phyloP scores from a whole-genome alignment of 202 grass and related monocot species.

The Zizania palustris region DNA sequence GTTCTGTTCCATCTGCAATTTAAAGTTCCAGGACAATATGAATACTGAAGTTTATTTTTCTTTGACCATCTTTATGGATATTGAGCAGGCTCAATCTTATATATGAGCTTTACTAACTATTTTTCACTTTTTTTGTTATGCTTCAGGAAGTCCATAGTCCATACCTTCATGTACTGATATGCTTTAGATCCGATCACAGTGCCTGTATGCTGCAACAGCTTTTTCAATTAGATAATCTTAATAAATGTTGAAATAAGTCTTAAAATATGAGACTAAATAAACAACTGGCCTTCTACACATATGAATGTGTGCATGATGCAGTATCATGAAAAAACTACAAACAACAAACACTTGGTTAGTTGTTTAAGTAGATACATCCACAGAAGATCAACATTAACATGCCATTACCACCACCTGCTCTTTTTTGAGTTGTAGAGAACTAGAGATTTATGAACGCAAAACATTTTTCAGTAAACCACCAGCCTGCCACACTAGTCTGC shows the following conservation, averaged over 20 bases:
- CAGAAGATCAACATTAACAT: too few relatives aligned
- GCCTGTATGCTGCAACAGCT: background rate
- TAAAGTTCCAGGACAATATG: background rate
- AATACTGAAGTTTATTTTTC: background rate
- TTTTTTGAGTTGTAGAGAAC: background rate
- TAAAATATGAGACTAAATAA: background rate
- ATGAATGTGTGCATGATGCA: background rate
- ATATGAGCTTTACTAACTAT: conserved; percentile 6
- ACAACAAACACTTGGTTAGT: too few relatives aligned
- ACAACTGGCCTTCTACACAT: background rate
- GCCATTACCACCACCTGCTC: too few relatives aligned
- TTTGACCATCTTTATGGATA: conserved; percentile 5
- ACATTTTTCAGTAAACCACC: too few relatives aligned
- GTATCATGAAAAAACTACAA: too few relatives aligned
- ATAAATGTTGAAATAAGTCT: background rate
- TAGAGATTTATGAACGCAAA: background rate
- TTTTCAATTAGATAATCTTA: background rate
- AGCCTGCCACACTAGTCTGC: too few relatives aligned
- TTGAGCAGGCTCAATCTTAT: conserved; percentile 5
- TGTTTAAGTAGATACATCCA: too few relatives aligned
- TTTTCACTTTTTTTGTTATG: background rate
- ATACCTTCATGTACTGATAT: background rate
- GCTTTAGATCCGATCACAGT: background rate
- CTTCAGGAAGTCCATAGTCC: background rate
- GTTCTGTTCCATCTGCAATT: conserved; percentile 12